Evolutionary conservation across 768 basidiomycete species (phyloP).

Genomic region (Mycena leptocephala): DNA sequence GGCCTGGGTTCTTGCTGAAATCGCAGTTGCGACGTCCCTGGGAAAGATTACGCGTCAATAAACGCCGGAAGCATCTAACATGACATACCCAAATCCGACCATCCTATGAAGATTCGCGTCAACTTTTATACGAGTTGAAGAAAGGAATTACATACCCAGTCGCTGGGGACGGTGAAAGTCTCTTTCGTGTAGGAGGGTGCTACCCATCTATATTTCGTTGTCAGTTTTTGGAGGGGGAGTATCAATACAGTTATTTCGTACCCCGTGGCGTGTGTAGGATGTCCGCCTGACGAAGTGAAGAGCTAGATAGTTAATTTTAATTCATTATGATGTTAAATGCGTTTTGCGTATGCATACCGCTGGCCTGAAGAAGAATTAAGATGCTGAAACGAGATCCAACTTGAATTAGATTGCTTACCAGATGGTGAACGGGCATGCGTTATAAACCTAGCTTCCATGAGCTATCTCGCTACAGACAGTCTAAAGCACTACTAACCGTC

Average conservation of each 20-base stretch:
- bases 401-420: background rate
- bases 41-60: background rate
- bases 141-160: slow-evolving; percentile 69
- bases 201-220: slow-evolving; percentile 8
- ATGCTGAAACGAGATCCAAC: background rate
- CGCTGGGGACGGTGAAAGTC: slow-evolving; percentile 61
- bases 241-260: background rate
- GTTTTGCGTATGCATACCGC: slow-evolving; percentile 36
- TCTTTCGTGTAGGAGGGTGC: slow-evolving; percentile 42
- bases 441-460: slow-evolving; percentile 6
- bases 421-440: slow-evolving; percentile 28
- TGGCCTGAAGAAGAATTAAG: slow-evolving; percentile 34
- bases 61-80: background rate
- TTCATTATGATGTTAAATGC: background rate
- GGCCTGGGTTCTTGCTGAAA: slow-evolving; percentile 55
- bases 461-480: background rate
- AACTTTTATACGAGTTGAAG: background rate
- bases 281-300: slow-evolving; percentile 23
- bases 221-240: background rate
- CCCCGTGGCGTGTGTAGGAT: slow-evolving; percentile 19
- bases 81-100: slow-evolving; percentile 56
- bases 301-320: background rate
- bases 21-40: slow-evolving; percentile 63
- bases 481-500: background rate
- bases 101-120: background rate